These are phyloP conservation scores for Fomitopsis serialis DNA, from an alignment of 768 basidiomycete species.

Conservation along the genomic window DNA sequence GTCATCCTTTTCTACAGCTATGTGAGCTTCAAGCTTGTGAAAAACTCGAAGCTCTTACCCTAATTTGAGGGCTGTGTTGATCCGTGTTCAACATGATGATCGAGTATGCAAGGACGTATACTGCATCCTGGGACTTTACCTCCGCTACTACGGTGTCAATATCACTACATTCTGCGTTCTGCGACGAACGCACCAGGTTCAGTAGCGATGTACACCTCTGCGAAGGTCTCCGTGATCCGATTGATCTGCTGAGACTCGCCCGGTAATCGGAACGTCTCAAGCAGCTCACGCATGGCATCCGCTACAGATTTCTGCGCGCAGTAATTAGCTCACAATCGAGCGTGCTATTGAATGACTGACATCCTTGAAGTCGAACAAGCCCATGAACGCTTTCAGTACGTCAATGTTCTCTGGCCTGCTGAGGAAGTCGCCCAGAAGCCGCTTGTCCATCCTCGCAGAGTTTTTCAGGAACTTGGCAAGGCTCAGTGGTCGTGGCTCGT, in stretches of 20 bases:
- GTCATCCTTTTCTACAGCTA: constrained; percentile 84
- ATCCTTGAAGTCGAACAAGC: constrained; percentile 82
- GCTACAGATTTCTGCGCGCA: constrained; percentile 78
- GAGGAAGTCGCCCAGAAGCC: constrained; percentile 87
- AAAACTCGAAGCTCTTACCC: constrained; percentile 45
- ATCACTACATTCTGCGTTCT: background rate
- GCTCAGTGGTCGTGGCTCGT: constrained; percentile 52
- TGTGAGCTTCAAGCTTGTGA: constrained; percentile 3
- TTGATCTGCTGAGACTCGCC: constrained; percentile 94
- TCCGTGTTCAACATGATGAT: constrained; percentile 99
- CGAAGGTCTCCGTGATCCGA: constrained; percentile 93
- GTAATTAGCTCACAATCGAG: background rate
- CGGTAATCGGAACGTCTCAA: constrained; percentile 91
- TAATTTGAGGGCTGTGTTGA: constrained; percentile 88
- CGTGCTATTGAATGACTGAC: constrained; percentile 40
- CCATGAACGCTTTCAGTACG: constrained; percentile 81
- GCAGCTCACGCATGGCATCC: constrained; percentile 91
- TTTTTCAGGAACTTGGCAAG: constrained; percentile 85
- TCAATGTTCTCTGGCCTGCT: constrained; percentile 85
- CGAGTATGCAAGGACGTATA: constrained; percentile 90
- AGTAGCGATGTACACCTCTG: constrained; percentile 83
- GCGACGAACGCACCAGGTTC: constrained; percentile 52
- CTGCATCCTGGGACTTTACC: constrained; percentile 87
- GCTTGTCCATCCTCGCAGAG: constrained; percentile 85
- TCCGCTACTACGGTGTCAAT: constrained; percentile 41